Evolutionary conservation across 2,329 filamentous ascomycete genomes (phyloP).

Genomic region (Fusarium equiseti): DNA sequence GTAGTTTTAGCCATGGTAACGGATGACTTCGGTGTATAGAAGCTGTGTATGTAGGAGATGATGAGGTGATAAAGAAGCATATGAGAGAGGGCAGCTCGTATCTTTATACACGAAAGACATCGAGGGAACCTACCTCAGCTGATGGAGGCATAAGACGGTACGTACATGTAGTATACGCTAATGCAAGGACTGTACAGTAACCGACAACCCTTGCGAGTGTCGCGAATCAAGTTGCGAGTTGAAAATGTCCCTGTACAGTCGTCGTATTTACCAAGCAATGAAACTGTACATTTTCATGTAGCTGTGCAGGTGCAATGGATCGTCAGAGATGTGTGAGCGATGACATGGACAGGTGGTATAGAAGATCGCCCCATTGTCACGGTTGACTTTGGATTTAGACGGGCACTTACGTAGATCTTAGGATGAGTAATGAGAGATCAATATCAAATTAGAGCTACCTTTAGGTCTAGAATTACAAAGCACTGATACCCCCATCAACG

Average conservation of each 20-base stretch:
- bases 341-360: not conserved
- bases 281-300: not conserved
- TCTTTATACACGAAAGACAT: not conserved
- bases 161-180: not conserved
- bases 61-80: no score
- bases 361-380: rapidly evolving
- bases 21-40: rapidly evolving
- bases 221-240: not conserved
- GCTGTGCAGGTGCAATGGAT: not conserved
- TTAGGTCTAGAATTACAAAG: not conserved
- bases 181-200: constrained; percentile 21
- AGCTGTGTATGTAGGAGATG: rapidly evolving
- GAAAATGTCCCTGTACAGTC: not conserved
- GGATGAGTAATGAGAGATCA: not conserved
- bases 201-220: not conserved
- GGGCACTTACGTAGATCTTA: not conserved
- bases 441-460: not conserved
- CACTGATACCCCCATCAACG: constrained; percentile 23
- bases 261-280: not conserved
- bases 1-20: not conserved
- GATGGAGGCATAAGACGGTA: not conserved
- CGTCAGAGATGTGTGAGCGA: not conserved
- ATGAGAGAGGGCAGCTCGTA: not conserved
- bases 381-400: not conserved
- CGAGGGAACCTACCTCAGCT: rapidly evolving